Evolutionary conservation across 2,329 filamentous ascomycete species (phyloP), one percentile per base, ranked within the genome.

Genomic region (Phialocephala subalpina): DNA sequence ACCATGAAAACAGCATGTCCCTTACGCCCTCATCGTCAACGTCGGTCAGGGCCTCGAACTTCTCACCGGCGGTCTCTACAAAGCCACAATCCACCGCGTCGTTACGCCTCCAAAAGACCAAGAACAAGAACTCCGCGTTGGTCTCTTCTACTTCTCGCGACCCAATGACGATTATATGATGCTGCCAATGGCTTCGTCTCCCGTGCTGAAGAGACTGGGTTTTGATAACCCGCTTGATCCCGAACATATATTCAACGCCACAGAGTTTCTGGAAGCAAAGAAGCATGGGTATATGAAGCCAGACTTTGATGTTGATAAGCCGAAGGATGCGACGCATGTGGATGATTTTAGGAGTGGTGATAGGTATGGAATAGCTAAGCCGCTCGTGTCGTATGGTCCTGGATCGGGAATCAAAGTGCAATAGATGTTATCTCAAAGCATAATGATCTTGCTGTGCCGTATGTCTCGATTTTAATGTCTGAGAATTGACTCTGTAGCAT

Each of bases 1-100:
- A 42, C n/a, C n/a, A n/a, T n/a, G n/a, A 42, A 14, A 4, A 16
- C 38, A 42, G 25, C 47, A 52, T 22, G n/a, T 52, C 20, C 47
- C 47, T 6, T 25, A 52, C n/a, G 47, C 47, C 5, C 47, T 52
- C 47, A 52, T 52, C n/a, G 25, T 52, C 47, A 52, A 52, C 20
- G n/a, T 52, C 47, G 47, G 47, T 25, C 20, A 52, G 14, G 47
- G 20, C 8, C 47, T 52, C 11, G 47, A 52, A 20, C 47, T 52
- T 14, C 47, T 52, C 20, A 52, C 47, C 20, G 47, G 47, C 47
- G 47, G 47, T 14, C 47, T 52, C 9, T 52, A 25, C 47, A 52
- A 52, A 25, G 47, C 47, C 20, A 52, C 47, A 12, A 52, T 52
- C 6, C 47, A 52, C 20, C 47, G 47, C 9, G 47, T 52, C n/a